Conservation (phyloP, 306 rosid species). For the Hippophae tibetana region DNA sequence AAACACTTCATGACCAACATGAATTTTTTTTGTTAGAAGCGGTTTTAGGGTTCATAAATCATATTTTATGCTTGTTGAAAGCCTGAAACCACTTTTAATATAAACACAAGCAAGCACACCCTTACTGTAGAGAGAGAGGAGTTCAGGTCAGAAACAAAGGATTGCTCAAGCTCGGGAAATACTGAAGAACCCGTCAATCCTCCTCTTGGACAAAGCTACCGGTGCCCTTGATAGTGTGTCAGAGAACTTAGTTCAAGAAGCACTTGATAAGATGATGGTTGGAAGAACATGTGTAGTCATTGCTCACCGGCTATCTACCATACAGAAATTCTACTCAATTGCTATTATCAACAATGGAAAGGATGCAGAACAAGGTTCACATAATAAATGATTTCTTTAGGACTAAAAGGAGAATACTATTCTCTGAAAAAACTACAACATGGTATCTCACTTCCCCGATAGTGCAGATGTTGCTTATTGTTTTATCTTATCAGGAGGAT, state of each 20-base stretch:
- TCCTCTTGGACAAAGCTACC: conserved; percentile 80
- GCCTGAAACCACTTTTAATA: too few species aligned
- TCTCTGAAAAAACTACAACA: conserved; percentile 49
- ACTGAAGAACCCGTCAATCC: conserved; percentile 69
- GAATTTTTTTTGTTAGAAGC: too few species aligned
- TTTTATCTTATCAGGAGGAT: background rate
- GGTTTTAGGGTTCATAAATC: too few species aligned
- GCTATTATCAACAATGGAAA: conserved; percentile 64
- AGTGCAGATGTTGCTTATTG: conserved; percentile 4
- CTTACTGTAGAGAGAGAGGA: conserved; percentile 85
- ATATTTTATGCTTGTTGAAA: too few species aligned
- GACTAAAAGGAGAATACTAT: conserved; percentile 45
- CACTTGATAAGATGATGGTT: conserved; percentile 71
- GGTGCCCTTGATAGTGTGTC: conserved; percentile 90
- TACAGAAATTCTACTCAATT: conserved; percentile 60
- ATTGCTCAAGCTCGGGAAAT: conserved; percentile 78
- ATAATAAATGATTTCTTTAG: conserved; percentile 56
- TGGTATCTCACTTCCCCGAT: conserved; percentile 29
- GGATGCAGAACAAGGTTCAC: conserved; percentile 74
- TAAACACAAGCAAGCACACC: too few species aligned
- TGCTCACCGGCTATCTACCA: conserved; percentile 68
- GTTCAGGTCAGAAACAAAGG: conserved; percentile 91
- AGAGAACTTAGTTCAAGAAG: conserved; percentile 60
- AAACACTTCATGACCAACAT: too few species aligned
- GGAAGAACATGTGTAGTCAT: conserved; percentile 68